Evolutionary conservation across 345 rosid genomes (phyloP), one percentile per base, ranked within the genome.

Genomic region (Pistacia atlantica): DNA sequence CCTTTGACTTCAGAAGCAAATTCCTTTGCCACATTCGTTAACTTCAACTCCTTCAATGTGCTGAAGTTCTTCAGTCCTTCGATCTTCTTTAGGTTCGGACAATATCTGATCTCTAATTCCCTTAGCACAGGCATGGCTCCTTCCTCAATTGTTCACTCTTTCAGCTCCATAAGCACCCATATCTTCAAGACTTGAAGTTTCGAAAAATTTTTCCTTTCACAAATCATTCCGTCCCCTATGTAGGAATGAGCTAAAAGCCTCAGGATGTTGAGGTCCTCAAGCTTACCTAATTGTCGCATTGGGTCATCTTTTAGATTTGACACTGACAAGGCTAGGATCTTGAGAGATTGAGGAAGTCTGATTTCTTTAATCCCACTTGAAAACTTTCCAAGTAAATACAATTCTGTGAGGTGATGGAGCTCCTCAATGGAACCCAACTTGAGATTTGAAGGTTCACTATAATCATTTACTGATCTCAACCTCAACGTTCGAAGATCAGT

Each of bases 361-460:
- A 0, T 0, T 3, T 1, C 8, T 9, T 20, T 42, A 12, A 38
- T 38, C 42, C 0, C 5, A 38, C 10, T 49, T 12, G 61, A 35
- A 11, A 84, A 37, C 17, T 8, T 52, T 42, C 88, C 88, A 0
- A 79, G 75, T 79, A 87, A 67, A 75, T 83, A 81, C 71, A 87
- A 49, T 14, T 84, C 81, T 6, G 64, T 48, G 13, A 84, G 80
- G 13, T 33, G 45, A 0, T 10, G 2, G 60, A 54, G 81, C 7
- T 31, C 0, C 0, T 1, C 0, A 65, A 76, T n/a, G 67, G 48
- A 37, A 12, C 0, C 6, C 3, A 78, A 37, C 5, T 33, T 9
- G 52, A 86, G 79, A 0, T 74, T 54, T 13, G 84, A 74, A 51
- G 87, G 75, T 63, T 54, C 59, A 5, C 75, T 38, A 0, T 56